Evolutionary conservation across 208 protist species (phyloP).

Genomic region (Wallacemonas sp.): DNA sequence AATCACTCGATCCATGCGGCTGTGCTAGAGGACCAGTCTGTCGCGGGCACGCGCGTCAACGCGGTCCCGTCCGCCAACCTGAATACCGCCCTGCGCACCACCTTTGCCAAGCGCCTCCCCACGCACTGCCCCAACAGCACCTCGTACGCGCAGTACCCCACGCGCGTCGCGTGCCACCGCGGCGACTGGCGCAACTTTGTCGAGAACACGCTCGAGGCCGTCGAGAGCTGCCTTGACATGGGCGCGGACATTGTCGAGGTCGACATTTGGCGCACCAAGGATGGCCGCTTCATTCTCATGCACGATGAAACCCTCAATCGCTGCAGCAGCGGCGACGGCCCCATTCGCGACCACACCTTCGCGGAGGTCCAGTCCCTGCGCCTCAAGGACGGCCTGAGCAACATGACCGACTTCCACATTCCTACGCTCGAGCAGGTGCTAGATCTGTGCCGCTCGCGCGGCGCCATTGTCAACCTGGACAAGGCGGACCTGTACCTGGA

Average conservation of each 20-base stretch:
- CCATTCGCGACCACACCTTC: constrained; percentile 51
- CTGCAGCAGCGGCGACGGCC: constrained; percentile 43
- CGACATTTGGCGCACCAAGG: constrained; percentile 62
- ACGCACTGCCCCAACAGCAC: constrained; percentile 12
- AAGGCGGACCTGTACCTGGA: constrained; percentile 69
- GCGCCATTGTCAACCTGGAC: constrained; percentile 59
- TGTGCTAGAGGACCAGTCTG: constrained; percentile 13
- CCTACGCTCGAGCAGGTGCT: constrained; percentile 62
- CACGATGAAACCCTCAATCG: constrained; percentile 73
- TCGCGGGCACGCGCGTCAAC: constrained; percentile 15
- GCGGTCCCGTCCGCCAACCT: constrained; percentile 25
- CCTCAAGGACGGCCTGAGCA: constrained; percentile 69
- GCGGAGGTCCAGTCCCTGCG: constrained; percentile 46
- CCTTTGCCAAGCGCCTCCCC: constrained; percentile 18
- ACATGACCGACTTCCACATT: constrained; percentile 73
- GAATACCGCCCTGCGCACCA: constrained; percentile 27
- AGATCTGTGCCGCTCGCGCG: constrained; percentile 29
- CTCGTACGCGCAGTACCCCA: constrained; percentile 27
- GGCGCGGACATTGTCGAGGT: constrained; percentile 71
- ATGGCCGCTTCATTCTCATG: constrained; percentile 62
- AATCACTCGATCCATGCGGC: constrained; percentile 7
- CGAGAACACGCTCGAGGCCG: constrained; percentile 75
- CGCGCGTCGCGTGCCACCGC: constrained; percentile 65
- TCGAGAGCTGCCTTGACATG: constrained; percentile 67
- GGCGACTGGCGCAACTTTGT: constrained; percentile 76